Base-by-base conservation (phyloP, 768 basidiomycete species). In the Boletus sp. region DNA sequence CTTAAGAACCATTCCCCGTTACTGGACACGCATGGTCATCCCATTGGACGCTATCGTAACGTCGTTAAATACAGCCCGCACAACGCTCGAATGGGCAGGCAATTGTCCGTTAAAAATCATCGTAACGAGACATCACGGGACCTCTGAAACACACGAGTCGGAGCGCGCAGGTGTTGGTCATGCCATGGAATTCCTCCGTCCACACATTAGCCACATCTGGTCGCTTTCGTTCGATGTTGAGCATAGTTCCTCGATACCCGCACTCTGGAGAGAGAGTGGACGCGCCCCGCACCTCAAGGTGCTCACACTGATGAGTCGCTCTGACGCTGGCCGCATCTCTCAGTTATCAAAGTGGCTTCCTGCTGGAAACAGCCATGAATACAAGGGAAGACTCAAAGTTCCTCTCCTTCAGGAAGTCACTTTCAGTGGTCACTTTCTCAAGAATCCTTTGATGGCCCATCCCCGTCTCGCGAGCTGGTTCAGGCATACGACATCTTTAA, bases 11-110 rank as follows among this genome's bases (percentile, higher is more conserved):
- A 29, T 39, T 14, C 47, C 50, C 15, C 5, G 53, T 8, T 59
- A 53, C 34, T 58, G 56, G 58, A 59, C 56, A 19, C 47, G 50
- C 29, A 25, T 49, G 25, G 38, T 58, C 42, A 49, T 58, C 37
- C n/a, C 38, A 4, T 5, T 58, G 21, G 56, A 58, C 33, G 15
- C 27, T 15, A 33, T 52, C 14, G 1, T 27, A 1, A 2, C 47
- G 2, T 58, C 57, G 4, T 21, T 53, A 1, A 5, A 32, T 4
- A 47, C 38, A 7, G 47, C 42, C 3, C 47, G 38, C 3, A 49
- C 43, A 8, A 33, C 29, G 6, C 51, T 58, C 29, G 21, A 19
- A 30, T 58, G 56, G 57, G 56, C 41, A 19, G 38, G 42, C 8
- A 13, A 52, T 14, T 17, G 3, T 5, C 47, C 50, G 6, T 37